Evolutionary conservation across 441 rosid species (phyloP), one percentile per base, ranked within the genome.

Genomic region (Populus hybrid): DNA sequence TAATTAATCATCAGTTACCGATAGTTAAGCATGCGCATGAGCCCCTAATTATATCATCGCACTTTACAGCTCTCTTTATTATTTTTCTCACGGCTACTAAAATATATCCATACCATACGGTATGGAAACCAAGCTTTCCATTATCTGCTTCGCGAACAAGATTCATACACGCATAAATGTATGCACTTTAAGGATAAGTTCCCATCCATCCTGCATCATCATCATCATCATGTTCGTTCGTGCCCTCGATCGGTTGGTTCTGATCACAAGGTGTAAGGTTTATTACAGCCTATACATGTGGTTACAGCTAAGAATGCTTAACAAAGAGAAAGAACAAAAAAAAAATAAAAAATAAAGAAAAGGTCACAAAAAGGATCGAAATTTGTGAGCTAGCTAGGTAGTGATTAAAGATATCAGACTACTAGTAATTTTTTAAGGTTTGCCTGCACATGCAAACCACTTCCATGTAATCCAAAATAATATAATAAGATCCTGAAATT

Each of bases 401-500:
- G 57, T 57, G 64, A 57, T 57, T 34, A 35, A 36, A 11, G 18
- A 21, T 18, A 7, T 19, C 9, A 69, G 40, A 19, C 14, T 35
- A 12, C n/a, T 28, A 24, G 26, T 50, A 23, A 4, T 71, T 23
- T 21, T 21, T 46, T 14, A 71, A 71, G 57, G 64, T 19, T 57
- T n/a, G 24, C 64, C 24, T 2, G 64, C 76, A 74, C 76, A 74
- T 74, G 76, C 76, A 36, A 38, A 74, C 12, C 70, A 26, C 59
- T 74, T 63, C 42, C 35, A 26, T 74, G 12, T 18, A 16, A 38
- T 65, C 38, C 3, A 36, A 12, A 10, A 28, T 65, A 57, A 26
- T 65, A 28, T 6, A 24, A 67, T 74, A 65, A 74, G 77, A 74
- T 74, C 77, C 77, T 38, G 40, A 65, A 38, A 11, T 74, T 74